Evolutionary conservation across 1,284 basidiomycete species (phyloP).

Genomic region (Nidula niveotomentosa): DNA sequence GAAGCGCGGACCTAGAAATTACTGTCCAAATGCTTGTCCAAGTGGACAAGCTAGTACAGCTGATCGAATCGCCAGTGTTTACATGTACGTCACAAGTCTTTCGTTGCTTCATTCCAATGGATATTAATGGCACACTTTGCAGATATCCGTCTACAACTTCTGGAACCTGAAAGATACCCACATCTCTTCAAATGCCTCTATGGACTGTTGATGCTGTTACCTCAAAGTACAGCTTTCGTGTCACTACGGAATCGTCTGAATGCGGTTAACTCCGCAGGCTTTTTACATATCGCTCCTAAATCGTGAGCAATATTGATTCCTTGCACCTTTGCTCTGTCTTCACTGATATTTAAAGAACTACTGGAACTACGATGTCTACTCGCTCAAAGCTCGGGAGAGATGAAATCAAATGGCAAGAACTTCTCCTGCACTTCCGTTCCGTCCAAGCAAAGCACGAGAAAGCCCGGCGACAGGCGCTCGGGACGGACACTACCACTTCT

Average conservation of each 20-base stretch:
- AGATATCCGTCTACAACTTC: conserved; percentile 95
- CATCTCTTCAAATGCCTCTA: conserved; percentile 98
- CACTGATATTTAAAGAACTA: conserved; percentile 15
- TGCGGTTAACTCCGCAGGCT: conserved; percentile 94
- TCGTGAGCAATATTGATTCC: conserved; percentile 44
- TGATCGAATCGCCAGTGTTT: conserved; percentile 98
- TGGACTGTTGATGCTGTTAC: conserved; percentile 95
- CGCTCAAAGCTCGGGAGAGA: conserved; percentile 81
- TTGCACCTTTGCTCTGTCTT: background rate
- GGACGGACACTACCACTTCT: conserved; percentile 40
- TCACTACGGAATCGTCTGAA: conserved; percentile 93
- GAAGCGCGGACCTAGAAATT: conserved; percentile 93
- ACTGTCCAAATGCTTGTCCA: conserved; percentile 95
- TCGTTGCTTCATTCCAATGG: conserved; percentile 1
- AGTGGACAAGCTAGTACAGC: conserved; percentile 96
- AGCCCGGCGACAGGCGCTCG: conserved; percentile 69
- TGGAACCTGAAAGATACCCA: conserved; percentile 97
- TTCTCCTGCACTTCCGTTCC: conserved; percentile 82
- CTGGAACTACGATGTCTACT: conserved; percentile 35
- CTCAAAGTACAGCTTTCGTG: conserved; percentile 96
- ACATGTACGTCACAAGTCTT: conserved; percentile 65
- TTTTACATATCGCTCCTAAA: conserved; percentile 85
- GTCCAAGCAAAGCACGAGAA: conserved; percentile 89
- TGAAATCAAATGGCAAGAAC: conserved; percentile 94
- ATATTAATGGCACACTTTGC: conserved; percentile 6